Percentiles rank a stretch among this genome's conserved stretches.
Conservation (phyloP, 306 rosid genomes). For the Lupinus albus region DNA sequence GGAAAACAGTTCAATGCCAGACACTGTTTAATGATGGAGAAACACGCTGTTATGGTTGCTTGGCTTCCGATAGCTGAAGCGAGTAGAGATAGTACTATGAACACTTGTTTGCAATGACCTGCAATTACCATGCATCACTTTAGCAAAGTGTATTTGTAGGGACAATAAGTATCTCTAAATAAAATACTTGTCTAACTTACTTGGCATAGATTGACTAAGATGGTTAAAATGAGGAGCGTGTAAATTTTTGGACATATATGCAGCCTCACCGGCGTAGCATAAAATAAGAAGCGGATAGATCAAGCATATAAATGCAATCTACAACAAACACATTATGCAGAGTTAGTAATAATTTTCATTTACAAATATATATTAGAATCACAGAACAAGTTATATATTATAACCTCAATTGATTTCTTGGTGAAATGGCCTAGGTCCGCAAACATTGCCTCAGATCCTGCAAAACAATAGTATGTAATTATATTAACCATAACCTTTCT, state of each 20-base stretch:
- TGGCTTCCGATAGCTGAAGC: slow-evolving; percentile 91
- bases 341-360: slow-evolving; percentile 33
- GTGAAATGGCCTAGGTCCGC: slow-evolving; percentile 83
- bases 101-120: slow-evolving; percentile 54
- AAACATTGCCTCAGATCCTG: slow-evolving; percentile 85
- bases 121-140: slow-evolving; percentile 43
- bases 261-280: slow-evolving; percentile 84
- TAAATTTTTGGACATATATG: slow-evolving; percentile 69
- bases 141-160: slow-evolving; percentile 9
- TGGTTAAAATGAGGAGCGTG: slow-evolving; percentile 47
- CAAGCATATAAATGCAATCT: slow-evolving; percentile 75
- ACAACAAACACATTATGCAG: slow-evolving; percentile 41
- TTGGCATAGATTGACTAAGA: slow-evolving; percentile 67
- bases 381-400: slow-evolving; percentile 18
- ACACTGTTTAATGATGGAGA: slow-evolving; percentile 85
- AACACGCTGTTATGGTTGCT: slow-evolving; percentile 83
- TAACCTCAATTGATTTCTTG: slow-evolving; percentile 74
- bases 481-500: slow-evolving; percentile 1
- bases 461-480: slow-evolving; percentile 28
- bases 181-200: slow-evolving; percentile 47
- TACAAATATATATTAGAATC: slow-evolving; percentile 1
- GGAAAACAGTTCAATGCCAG: slow-evolving; percentile 87
- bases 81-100: slow-evolving; percentile 57
- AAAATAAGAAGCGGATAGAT: slow-evolving; percentile 74
- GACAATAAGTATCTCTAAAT: slow-evolving; percentile 10